Evolutionary conservation across 2,329 filamentous ascomycete genomes (phyloP), one percentile per base, ranked within the genome.

Genomic region (Fusarium goolgardi): DNA sequence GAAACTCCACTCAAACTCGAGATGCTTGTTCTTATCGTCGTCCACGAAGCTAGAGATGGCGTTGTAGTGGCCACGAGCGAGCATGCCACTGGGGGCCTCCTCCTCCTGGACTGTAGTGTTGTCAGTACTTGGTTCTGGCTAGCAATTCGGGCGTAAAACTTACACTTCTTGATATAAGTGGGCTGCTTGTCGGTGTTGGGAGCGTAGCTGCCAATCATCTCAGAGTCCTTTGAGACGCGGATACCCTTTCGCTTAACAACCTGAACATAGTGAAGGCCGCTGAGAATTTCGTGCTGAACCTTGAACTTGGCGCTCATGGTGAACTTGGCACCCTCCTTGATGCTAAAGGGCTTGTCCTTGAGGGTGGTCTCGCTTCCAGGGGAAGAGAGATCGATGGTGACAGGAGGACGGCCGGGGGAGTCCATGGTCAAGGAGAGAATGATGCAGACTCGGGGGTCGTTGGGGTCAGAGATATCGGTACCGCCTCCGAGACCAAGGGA

Each of bases 161-260:
- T 88, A 97, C 94, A 98, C 78, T 91, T 91, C 87, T 98, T 98
- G 80, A 89, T 89, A 81, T 98, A 96, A 67, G 90, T 80, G 12
- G 91, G 89, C 81, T 92, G 93, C 81, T 93, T 91, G 67, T 93
- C 91, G 20, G 95, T 98, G 84, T 91, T 97, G 70, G 96, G 96
- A 56, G 93, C 91, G 77, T 95, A 99, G 75, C 93, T 97, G 73
- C 95, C 94, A 86, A 99, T 91, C 96, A 99, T 99, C 84, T 98
- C 95, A 74, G 96, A 92, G 76, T 96, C 91, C 88, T 97, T 99
- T 84, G 91, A 92, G 65, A 95, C 88, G 62, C 88, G 88, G 78
- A 98, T 86, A 55, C 92, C 92, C 85, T 94, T 94, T 74, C 94
- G 87, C 86, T 96, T 97, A 67, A 97, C 92, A 40, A 94, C 87